A percentile compares a stretch with the other conserved stretches of the same genome.
These are phyloP conservation scores for Flammula alnicola DNA, from an alignment of 1,284 basidiomycete species.

Conservation along the genomic window DNA sequence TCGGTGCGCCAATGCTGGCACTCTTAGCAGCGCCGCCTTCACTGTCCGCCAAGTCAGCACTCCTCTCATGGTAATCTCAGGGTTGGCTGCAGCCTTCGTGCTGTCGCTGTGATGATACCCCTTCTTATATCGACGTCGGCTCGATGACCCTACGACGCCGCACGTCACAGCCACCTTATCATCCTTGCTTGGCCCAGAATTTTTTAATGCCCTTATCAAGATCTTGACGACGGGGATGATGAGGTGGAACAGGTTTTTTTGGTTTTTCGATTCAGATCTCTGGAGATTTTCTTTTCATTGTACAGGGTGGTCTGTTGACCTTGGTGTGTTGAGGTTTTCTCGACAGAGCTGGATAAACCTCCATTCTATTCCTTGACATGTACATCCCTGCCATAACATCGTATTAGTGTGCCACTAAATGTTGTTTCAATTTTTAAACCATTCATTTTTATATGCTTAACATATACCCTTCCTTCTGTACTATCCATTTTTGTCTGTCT, in stretches of 20 bases:
- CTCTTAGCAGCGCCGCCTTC: constrained; percentile 37
- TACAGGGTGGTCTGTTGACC: constrained; percentile 25
- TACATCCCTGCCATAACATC: constrained; percentile 15
- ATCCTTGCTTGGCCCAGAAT: constrained; percentile 16
- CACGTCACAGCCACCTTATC: constrained; percentile 7
- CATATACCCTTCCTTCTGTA: constrained; percentile 19
- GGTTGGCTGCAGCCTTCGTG: constrained; percentile 40
- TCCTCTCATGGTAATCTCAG: constrained; percentile 42
- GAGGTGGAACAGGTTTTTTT: constrained; percentile 20
- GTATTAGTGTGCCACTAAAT: constrained; percentile 17
- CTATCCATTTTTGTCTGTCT: too few relatives aligned
- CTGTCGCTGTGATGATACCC: constrained; percentile 41
- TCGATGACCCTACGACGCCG: constrained; percentile 13
- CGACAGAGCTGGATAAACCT: constrained; percentile 62
- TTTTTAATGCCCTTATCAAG: constrained; percentile 10
- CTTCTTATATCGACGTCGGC: constrained; percentile 17
- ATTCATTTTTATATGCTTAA: constrained; percentile 19
- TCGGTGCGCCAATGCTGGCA: constrained; percentile 62
- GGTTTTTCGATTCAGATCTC: constrained; percentile 29
- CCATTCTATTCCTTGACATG: constrained; percentile 33
- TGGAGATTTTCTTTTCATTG: constrained; percentile 22
- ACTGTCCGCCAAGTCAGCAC: constrained; percentile 39
- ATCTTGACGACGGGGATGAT: constrained; percentile 24
- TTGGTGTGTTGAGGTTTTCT: constrained; percentile 36
- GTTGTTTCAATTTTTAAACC: constrained; percentile 14